These are phyloP conservation scores for Beauveria scarabaeidicola DNA, from an alignment of 2,329 filamentous ascomycete species.

Conservation along the genomic window DNA sequence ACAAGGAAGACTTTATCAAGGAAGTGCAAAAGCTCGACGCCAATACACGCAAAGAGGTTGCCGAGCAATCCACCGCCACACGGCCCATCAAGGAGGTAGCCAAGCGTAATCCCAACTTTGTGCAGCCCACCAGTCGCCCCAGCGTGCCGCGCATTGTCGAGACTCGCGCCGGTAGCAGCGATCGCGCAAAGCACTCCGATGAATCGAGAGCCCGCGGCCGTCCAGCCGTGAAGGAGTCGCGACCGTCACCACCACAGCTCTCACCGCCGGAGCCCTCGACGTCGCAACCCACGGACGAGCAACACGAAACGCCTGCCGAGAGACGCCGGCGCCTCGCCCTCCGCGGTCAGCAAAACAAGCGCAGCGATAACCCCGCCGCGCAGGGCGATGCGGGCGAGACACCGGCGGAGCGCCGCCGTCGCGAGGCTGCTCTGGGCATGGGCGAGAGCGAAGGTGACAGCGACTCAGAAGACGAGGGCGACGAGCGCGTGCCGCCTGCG, in stretches of 20 bases:
- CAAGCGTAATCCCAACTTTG: slow-evolving; percentile 18
- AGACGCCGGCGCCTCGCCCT: slow-evolving; percentile 54
- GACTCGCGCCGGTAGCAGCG: background rate
- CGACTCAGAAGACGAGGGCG: slow-evolving; percentile 48
- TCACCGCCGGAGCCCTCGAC: slow-evolving; percentile 9
- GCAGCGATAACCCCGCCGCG: background rate
- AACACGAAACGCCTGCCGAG: slow-evolving; percentile 59
- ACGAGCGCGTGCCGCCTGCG: slow-evolving; percentile 40
- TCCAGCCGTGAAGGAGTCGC: background rate
- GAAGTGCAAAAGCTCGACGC: slow-evolving; percentile 66
- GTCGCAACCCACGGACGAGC: slow-evolving; percentile 11
- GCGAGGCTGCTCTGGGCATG: slow-evolving; percentile 65
- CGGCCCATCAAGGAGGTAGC: slow-evolving; percentile 41
- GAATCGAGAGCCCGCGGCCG: slow-evolving; percentile 4
- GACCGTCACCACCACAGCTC: slow-evolving; percentile 8
- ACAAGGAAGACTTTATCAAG: slow-evolving; percentile 69
- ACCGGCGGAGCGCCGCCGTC: slow-evolving; percentile 62
- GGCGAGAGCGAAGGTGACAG: slow-evolving; percentile 35
- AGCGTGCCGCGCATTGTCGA: slow-evolving; percentile 10
- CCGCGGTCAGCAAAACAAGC: slow-evolving; percentile 21
- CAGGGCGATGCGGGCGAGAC: slow-evolving; percentile 51
- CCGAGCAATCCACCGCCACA: slow-evolving; percentile 42
- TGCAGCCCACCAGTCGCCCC: background rate
- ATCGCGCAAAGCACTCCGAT: background rate
- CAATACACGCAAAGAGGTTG: slow-evolving; percentile 48